Evolutionary conservation across 352 stramenopile genomes (phyloP), one percentile per base, ranked within the genome.

Genomic region (Albugo laibachii): DNA sequence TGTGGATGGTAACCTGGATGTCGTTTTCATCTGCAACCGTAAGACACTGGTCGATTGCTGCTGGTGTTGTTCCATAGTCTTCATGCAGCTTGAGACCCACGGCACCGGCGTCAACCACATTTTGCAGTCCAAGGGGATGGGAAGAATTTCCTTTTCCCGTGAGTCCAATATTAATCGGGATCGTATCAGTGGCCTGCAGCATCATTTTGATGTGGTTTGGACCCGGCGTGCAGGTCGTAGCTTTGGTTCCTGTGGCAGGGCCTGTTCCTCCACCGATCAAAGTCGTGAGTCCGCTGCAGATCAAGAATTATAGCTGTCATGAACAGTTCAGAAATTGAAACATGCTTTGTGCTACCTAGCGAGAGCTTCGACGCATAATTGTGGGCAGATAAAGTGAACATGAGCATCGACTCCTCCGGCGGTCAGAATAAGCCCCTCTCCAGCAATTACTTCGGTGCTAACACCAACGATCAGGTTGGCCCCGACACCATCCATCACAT

Each of bases 381-480:
- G 84, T 2, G 93, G 92, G 57, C 93, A 98, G 57, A 98, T 98
- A 53, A 93, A 98, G 65, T 98, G 93, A 36, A 97, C 80, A 57
- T 98, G 93, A 12, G 91, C 82, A 61, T 98, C 93, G 40, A 97
- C 83, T 24, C 84, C 93, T 43, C 93, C 93, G 16, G 92, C 84
- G 6, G 93, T 97, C 10, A 98, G 49, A 68, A 98, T 95, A 48
- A 97, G 63, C 13, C 89, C 91, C 71, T 97, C 92, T 45, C 84
- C 93, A 11, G 92, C 92, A 62, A 98, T 97, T 12, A 95, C 92
- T 65, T 98, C 89, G 0, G 91, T 97, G 56, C 86, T 92, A 27
- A 93, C 73, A 47, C 81, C 83, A 10, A 94, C 71, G 34, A 93
- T 69, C 60, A 96, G 87, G 50, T 84, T 80, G 11, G 68, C 56